These are phyloP conservation scores for Alectoria sarmentosa DNA, from an alignment of 495 filamentous ascomycete species.

Conservation along the genomic window DNA sequence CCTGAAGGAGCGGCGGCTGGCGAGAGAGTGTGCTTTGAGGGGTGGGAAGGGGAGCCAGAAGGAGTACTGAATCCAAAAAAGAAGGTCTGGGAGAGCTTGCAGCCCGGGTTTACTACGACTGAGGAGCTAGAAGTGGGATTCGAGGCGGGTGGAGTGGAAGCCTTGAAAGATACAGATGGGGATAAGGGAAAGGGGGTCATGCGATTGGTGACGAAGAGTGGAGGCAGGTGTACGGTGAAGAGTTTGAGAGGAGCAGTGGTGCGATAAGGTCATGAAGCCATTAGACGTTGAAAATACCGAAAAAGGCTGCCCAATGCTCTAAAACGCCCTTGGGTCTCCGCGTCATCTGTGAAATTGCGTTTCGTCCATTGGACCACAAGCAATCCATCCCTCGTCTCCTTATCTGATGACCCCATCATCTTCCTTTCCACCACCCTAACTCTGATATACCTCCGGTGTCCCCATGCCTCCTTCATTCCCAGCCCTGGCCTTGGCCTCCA, in stretches of 20 bases:
- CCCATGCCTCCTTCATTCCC: constrained; percentile 4
- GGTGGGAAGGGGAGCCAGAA: constrained; percentile 87
- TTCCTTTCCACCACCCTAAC: neutral
- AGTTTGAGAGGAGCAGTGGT: constrained; percentile 65
- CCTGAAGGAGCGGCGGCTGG: constrained; percentile 73
- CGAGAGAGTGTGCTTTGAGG: constrained; percentile 86
- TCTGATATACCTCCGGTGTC: neutral
- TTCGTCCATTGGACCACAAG: neutral
- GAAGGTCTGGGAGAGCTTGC: constrained; percentile 95
- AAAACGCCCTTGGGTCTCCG: neutral
- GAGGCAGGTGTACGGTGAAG: constrained; percentile 67
- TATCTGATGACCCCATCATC: constrained; percentile 12
- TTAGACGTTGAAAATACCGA: neutral
- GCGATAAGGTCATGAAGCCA: constrained; percentile 34
- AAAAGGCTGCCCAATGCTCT: neutral
- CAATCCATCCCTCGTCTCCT: neutral
- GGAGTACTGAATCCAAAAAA: constrained; percentile 95
- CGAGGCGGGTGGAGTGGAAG: constrained; percentile 54
- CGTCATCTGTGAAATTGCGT: neutral
- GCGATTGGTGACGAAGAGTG: constrained; percentile 62
- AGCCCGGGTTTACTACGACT: constrained; percentile 89
- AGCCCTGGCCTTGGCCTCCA: neutral
- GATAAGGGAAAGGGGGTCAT: constrained; percentile 56
- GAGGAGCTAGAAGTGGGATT: constrained; percentile 70
- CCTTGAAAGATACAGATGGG: constrained; percentile 51